A percentile compares a stretch with the other conserved stretches of the same genome.
Conservation (phyloP, 176 grass and related monocot genomes). For the Typha latifolia region DNA sequence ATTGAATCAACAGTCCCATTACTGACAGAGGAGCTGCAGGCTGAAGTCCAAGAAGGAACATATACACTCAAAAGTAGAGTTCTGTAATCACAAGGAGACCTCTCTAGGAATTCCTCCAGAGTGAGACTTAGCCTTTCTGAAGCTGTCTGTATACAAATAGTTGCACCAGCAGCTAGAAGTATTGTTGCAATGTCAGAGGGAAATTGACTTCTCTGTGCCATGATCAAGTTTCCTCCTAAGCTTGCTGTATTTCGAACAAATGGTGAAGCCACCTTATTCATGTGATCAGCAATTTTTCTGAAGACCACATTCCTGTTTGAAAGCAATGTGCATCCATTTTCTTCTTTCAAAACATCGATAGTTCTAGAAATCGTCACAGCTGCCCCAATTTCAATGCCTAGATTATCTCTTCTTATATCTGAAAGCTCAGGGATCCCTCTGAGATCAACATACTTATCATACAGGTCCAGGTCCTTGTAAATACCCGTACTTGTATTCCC, state of each 20-base stretch:
- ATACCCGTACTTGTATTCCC: conserved; percentile 30
- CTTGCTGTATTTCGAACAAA: conserved; percentile 40
- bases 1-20: neutral
- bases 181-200: conserved; percentile 37
- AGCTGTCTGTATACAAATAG: conserved; percentile 17
- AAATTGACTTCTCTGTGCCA: conserved; percentile 29
- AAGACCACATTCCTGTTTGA: conserved; percentile 10
- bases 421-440: conserved; percentile 27
- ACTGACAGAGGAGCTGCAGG: neutral
- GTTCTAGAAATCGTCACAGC: conserved; percentile 31
- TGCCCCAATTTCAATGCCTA: conserved; percentile 28
- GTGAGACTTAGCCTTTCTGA: conserved; percentile 20
- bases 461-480: conserved; percentile 34
- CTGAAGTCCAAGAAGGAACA: conserved; percentile 22
- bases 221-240: conserved; percentile 33
- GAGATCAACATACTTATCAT: conserved; percentile 30
- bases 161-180: conserved; percentile 31
- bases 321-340: neutral
- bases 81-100: conserved; percentile 18
- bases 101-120: conserved; percentile 34
- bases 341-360: conserved; percentile 25
- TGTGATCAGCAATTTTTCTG: conserved; percentile 30
- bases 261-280: conserved; percentile 32
- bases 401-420: conserved; percentile 5
- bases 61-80: conserved; percentile 34